Evolutionary conservation across 2,329 filamentous ascomycete genomes (phyloP), one percentile per base, ranked within the genome.

Genomic region (Exophiala sp.): DNA sequence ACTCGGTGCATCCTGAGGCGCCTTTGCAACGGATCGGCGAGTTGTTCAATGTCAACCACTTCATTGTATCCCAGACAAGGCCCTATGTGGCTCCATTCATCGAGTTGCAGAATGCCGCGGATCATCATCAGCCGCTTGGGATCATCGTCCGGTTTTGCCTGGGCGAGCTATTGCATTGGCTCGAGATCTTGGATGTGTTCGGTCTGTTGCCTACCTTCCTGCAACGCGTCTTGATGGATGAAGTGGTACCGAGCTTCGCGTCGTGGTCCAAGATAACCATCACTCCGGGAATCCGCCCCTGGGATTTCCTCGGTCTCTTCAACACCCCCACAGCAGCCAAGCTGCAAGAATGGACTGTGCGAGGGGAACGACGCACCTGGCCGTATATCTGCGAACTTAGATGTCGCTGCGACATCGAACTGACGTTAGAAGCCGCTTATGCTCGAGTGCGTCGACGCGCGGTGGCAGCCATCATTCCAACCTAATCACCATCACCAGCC

Each of bases 41-140:
- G 64, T 89, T 96, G 84, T 95, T 96, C 73, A 95, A 96, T 63
- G 90, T 96, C 64, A 96, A 96, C 63, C 91, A 96, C 65, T 96
- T 96, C 64, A 96, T 97, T 59, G 91, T 96, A n/a, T 95, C 89
- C 0, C 91, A 97, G 65, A 89, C 95, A 41, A 96, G 97, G 62
- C 91, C 91, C 0, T 91, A 97, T 62, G 87, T 96, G 8, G 81
- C 93, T 0, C 88, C 89, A 0, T 95, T 97, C 62, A 71, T 96
- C 14, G 74, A 80, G 11, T 85, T 83, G 58, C 86, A 94, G 50
- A 85, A 88, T 52, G 37, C 57, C 48, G 38, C 46, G 88, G 1
- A 76, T 80, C 39, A 81, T 76, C 2, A 70, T 89, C 38, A 85
- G 84, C 1, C 78, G 80, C 37, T 73, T 94, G 13, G 87, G 86